Percentiles rank a stretch among this genome's conserved stretches.
Conservation (phyloP, 139 green algal species). For the Chlamydomonas asymmetrica region DNA sequence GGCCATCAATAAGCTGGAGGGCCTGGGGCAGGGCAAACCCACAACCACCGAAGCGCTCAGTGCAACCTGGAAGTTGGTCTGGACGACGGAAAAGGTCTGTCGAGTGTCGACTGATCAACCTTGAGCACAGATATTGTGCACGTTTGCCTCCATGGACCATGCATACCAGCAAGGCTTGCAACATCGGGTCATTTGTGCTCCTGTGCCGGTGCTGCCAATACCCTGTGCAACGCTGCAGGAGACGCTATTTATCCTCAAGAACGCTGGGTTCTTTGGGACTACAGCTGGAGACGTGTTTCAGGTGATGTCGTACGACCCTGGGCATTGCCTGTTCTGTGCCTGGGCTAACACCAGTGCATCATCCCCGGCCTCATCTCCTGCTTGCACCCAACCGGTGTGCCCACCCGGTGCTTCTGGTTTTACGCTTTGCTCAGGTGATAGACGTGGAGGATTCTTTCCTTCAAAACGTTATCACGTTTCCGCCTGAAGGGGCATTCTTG, state of each 20-base stretch:
- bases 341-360: not conserved
- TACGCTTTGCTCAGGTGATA: constrained; percentile 82
- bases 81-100: constrained; percentile 59
- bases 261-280: constrained; percentile 77
- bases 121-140: too few relatives aligned
- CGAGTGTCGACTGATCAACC: too few relatives aligned
- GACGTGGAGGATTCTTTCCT: constrained; percentile 61
- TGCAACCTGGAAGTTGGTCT: constrained; percentile 76
- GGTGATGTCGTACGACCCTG: constrained; percentile 32
- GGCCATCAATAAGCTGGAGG: not conserved
- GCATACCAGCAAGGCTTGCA: too few relatives aligned
- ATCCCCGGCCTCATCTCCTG: not conserved
- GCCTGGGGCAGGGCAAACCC: not conserved
- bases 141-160: too few relatives aligned
- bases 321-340: not conserved
- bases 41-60: constrained; percentile 24
- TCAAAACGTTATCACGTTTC: constrained; percentile 91
- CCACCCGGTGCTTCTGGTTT: too few relatives aligned
- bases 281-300: constrained; percentile 79
- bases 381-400: not conserved
- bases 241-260: constrained; percentile 85
- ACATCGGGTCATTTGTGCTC: not conserved
- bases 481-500: constrained; percentile 79
- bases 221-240: constrained; percentile 47
- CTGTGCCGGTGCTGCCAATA: not conserved